phyloP scores from a whole-genome alignment of 441 rosid species.

The Gossypium laxum region DNA sequence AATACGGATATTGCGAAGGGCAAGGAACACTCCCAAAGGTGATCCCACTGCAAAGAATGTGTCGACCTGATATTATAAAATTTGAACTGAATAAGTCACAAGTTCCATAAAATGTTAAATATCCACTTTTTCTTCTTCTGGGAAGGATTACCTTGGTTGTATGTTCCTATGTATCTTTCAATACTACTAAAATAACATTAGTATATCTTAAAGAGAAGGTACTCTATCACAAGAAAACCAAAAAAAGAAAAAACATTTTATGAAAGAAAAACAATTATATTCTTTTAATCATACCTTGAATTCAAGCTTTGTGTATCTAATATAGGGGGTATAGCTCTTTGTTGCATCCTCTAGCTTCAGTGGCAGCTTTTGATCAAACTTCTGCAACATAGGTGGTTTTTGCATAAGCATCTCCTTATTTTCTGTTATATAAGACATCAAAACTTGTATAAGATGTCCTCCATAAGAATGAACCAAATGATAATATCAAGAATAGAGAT shows the following conservation, averaged over 20 bases:
- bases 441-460: constrained; percentile 1
- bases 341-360: constrained; percentile 26
- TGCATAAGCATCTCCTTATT: constrained; percentile 23
- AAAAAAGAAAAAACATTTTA: background rate
- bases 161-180: background rate
- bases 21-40: constrained; percentile 90
- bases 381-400: constrained; percentile 27
- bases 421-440: constrained; percentile 26
- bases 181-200: background rate
- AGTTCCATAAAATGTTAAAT: background rate
- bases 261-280: background rate
- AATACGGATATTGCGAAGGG: constrained; percentile 75
- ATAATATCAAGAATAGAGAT: constrained; percentile 9
- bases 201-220: background rate
- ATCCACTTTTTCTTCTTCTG: background rate
- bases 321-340: constrained; percentile 57
- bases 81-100: constrained; percentile 11
- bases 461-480: background rate
- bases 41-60: constrained; percentile 97
- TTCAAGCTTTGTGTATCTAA: constrained; percentile 78
- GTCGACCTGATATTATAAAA: constrained; percentile 53
- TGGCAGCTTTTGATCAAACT: constrained; percentile 13
- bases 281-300: constrained; percentile 44
- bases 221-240: background rate
- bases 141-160: background rate